These are phyloP conservation scores for Prunus yedoensis DNA, from an alignment of 331 rosid genomes.

Conservation along the genomic window DNA sequence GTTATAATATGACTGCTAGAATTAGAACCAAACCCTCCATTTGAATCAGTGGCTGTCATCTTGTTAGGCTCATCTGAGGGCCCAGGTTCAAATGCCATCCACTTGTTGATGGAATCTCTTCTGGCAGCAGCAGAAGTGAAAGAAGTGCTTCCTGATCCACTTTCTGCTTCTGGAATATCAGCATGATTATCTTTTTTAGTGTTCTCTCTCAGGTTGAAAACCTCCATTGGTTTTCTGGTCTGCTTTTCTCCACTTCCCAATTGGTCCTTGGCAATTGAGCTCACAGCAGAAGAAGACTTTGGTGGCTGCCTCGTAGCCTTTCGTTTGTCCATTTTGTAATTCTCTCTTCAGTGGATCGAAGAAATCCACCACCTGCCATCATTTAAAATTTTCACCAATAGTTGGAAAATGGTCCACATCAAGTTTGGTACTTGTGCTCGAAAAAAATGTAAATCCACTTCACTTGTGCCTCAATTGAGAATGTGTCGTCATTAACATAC, in stretches of 20 bases:
- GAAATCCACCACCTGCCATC: slow-evolving; percentile 6
- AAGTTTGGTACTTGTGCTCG: neutral
- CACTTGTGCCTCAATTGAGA: neutral
- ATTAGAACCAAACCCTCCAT: slow-evolving; percentile 1
- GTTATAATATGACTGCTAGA: slow-evolving; percentile 27
- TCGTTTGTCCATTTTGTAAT: slow-evolving; percentile 45
- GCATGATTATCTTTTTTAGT: slow-evolving; percentile 10
- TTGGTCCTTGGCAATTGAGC: slow-evolving; percentile 15
- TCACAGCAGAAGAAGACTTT: neutral
- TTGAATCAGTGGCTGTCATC: neutral
- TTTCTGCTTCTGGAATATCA: neutral
- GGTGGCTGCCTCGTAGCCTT: neutral
- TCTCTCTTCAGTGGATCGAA: neutral
- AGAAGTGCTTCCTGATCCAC: slow-evolving; percentile 17
- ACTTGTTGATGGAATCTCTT: slow-evolving; percentile 39
- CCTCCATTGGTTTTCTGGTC: slow-evolving; percentile 23
- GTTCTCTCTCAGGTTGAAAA: slow-evolving; percentile 22
- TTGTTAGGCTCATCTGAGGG: slow-evolving; percentile 21
- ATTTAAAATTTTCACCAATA: neutral
- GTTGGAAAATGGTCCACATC: neutral
- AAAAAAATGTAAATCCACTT: neutral
- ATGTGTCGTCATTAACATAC: neutral
- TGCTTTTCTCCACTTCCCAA: slow-evolving; percentile 26
- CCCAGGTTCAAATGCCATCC: slow-evolving; percentile 69
- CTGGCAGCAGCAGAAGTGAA: slow-evolving; percentile 18